Conservation (phyloP, 108 stramenopile genomes). For the Nitzschia putrida region DNA sequence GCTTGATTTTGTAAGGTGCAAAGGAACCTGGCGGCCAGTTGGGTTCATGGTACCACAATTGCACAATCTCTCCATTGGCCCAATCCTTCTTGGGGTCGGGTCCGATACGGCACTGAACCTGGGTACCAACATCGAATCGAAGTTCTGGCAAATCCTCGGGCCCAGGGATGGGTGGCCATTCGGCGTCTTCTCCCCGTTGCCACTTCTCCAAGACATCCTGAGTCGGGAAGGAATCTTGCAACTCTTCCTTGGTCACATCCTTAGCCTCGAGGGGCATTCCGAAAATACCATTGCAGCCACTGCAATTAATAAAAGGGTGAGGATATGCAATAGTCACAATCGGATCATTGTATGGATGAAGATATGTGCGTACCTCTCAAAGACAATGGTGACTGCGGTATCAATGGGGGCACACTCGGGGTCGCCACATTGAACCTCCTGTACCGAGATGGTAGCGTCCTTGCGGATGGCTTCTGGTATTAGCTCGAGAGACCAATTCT, state of each 20-base stretch:
- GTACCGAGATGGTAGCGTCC: constrained; percentile 61
- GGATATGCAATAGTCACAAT: not conserved
- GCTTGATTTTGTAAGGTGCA: constrained; percentile 91
- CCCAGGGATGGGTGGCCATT: constrained; percentile 80
- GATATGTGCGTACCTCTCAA: constrained; percentile 49
- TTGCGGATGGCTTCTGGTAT: constrained; percentile 58
- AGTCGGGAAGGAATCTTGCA: constrained; percentile 65
- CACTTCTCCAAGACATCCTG: constrained; percentile 67
- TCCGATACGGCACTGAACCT: constrained; percentile 86
- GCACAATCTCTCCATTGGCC: constrained; percentile 73
- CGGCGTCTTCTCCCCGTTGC: constrained; percentile 75
- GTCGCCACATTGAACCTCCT: constrained; percentile 88
- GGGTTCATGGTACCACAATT: constrained; percentile 86
- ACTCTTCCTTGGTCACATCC: constrained; percentile 70
- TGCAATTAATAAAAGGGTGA: constrained; percentile 16
- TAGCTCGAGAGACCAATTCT: constrained; percentile 63
- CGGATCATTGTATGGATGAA: not conserved
- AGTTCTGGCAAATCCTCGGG: constrained; percentile 53
- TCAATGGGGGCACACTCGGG: constrained; percentile 86
- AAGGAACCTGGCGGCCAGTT: constrained; percentile 80
- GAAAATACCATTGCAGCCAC: constrained; percentile 77
- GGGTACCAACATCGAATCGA: constrained; percentile 75
- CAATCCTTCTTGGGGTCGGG: constrained; percentile 83
- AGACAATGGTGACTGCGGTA: constrained; percentile 75
- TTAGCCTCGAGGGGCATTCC: constrained; percentile 76